Percentiles rank a stretch among this genome's conserved stretches.
Conservation (phyloP, 495 filamentous ascomycete genomes). For the Diplogelasinospora grovesii region DNA sequence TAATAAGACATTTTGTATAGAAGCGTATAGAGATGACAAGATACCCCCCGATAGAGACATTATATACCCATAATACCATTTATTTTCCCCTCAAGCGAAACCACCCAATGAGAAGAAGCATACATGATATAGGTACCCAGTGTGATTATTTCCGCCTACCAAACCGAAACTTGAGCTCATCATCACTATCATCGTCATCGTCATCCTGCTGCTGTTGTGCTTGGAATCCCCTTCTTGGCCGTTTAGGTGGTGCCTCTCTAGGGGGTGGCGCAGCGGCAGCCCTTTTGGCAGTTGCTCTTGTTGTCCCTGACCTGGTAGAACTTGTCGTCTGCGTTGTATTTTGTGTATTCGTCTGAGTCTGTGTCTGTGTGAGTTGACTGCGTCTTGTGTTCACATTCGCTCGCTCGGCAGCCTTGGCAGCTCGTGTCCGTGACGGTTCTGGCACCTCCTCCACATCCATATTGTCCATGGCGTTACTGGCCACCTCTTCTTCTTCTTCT, state of each 20-base stretch:
- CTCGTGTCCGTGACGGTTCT: constrained; percentile 20
- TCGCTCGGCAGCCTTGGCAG: constrained; percentile 26
- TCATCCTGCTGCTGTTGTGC: constrained; percentile 32
- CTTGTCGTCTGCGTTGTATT: constrained; percentile 29
- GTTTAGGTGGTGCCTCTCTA: constrained; percentile 37
- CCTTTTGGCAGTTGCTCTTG: constrained; percentile 30
- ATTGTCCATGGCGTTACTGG: not conserved
- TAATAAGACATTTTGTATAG: too few relatives aligned
- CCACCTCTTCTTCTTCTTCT: constrained; percentile 16
- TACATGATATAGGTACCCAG: too few relatives aligned
- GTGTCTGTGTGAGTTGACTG: constrained; percentile 3
- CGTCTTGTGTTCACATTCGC: constrained; percentile 16
- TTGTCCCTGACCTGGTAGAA: constrained; percentile 17
- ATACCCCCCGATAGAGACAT: constrained; percentile 27
- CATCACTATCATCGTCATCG: constrained; percentile 42
- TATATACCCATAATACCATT: too few relatives aligned
- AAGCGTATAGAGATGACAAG: too few relatives aligned
- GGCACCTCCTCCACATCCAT: not conserved
- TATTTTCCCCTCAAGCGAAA: too few relatives aligned
- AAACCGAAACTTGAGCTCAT: constrained; percentile 49
- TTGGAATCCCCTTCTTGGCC: constrained; percentile 26
- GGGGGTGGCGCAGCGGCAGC: constrained; percentile 24
- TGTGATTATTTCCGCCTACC: constrained; percentile 24
- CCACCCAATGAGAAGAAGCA: too few relatives aligned
- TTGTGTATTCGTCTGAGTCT: constrained; percentile 19